Conservation (phyloP, 2,329 filamentous ascomycete species). For the Fusarium fujikuroi region DNA sequence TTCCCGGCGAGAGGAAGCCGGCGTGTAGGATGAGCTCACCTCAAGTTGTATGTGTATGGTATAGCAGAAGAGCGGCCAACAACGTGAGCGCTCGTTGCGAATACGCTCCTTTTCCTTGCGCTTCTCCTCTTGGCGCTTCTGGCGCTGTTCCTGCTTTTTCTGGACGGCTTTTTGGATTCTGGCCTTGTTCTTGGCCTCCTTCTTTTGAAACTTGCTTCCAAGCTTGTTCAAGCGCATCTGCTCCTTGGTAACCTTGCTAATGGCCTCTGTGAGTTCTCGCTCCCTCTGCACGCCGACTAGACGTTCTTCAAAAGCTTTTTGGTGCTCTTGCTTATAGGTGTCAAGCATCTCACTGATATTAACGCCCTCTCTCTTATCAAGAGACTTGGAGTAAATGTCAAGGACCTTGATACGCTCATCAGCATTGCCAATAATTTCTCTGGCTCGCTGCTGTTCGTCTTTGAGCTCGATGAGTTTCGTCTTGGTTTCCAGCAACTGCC, state of each 20-base stretch:
- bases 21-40: conserved; percentile 52
- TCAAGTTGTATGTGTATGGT: conserved; percentile 63
- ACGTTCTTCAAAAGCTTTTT: conserved; percentile 55
- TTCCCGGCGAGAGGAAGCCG: conserved; percentile 59
- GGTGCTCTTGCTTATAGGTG: conserved; percentile 56
- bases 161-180: conserved; percentile 51
- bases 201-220: conserved; percentile 45
- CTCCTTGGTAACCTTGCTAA: conserved; percentile 49
- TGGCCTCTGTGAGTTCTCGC: conserved; percentile 49
- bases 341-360: conserved; percentile 53
- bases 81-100: conserved; percentile 55
- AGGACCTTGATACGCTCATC: conserved; percentile 54
- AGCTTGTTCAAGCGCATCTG: conserved; percentile 45
- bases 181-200: conserved; percentile 43
- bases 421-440: conserved; percentile 40
- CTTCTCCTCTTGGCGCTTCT: conserved; percentile 51
- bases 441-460: conserved; percentile 36
- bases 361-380: conserved; percentile 49
- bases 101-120: conserved; percentile 57
- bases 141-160: conserved; percentile 50
- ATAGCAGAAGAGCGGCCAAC: conserved; percentile 64
- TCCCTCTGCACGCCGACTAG: conserved; percentile 47
- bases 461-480: conserved; percentile 47
- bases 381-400: conserved; percentile 52
- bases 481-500: conserved; percentile 41